phyloP scores from a whole-genome alignment of 192 early-diverging fungal species.

The Coemansia sp. region DNA sequence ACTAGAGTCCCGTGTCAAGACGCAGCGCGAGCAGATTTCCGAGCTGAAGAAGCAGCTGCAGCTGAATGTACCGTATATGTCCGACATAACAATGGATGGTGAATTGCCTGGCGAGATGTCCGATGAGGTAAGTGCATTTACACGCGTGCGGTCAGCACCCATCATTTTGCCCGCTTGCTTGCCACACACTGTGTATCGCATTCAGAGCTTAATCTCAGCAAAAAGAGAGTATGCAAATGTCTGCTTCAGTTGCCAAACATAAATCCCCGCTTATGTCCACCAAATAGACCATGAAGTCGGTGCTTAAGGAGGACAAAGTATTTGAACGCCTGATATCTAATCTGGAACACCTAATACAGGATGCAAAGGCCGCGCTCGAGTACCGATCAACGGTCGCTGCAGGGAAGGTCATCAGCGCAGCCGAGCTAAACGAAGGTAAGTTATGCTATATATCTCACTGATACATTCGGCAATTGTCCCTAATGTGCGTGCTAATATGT shows the following conservation, averaged over 20 bases:
- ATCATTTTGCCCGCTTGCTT: not conserved
- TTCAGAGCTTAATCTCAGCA: not conserved
- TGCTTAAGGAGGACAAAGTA: slow-evolving; percentile 55
- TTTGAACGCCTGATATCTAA: slow-evolving; percentile 58
- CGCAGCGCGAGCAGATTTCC: slow-evolving; percentile 45
- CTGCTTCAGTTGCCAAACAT: slow-evolving; percentile 2
- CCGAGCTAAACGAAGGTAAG: slow-evolving; percentile 50
- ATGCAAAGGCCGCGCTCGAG: slow-evolving; percentile 51
- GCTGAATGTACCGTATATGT: slow-evolving; percentile 19
- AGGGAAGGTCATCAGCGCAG: slow-evolving; percentile 54
- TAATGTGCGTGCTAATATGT: not conserved
- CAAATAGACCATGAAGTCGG: slow-evolving; percentile 55
- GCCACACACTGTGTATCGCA: not conserved
- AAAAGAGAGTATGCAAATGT: not conserved
- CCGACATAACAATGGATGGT: slow-evolving; percentile 28
- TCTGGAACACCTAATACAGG: slow-evolving; percentile 57
- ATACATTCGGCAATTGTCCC: not conserved
- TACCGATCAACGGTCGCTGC: slow-evolving; percentile 51
- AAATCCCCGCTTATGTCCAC: slow-evolving; percentile 42
- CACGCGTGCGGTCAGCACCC: not conserved
- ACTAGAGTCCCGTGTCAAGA: slow-evolving; percentile 48
- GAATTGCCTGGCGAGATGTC: slow-evolving; percentile 26
- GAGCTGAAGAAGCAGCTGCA: slow-evolving; percentile 51
- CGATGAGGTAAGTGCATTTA: slow-evolving; percentile 46
- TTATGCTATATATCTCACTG: not conserved